Evolutionary conservation across 176 grass and related monocot species (phyloP).

Genomic region (Ensete glaucum): DNA sequence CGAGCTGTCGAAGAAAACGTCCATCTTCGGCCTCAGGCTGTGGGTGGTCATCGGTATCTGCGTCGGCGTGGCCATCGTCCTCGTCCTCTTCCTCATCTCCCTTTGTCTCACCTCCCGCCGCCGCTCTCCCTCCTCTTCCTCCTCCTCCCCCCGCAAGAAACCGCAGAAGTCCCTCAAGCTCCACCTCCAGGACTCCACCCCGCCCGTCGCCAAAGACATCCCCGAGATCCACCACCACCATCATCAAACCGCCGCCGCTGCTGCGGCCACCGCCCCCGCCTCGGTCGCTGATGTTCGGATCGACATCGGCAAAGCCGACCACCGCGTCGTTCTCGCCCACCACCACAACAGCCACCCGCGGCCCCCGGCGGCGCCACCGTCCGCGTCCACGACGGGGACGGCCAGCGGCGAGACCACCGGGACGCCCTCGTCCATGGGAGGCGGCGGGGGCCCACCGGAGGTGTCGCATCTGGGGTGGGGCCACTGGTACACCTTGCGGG

Average conservation of each 20-base stretch:
- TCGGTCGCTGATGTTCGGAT: conserved; percentile 35
- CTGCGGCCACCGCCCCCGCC: too few species aligned
- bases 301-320: conserved; percentile 48
- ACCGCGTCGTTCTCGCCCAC: conserved; percentile 19
- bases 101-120: conserved; percentile 16
- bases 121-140: conserved; percentile 17
- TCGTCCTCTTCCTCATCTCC: conserved; percentile 25
- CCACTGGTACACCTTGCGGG: conserved; percentile 44
- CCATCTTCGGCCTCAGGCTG: conserved; percentile 57
- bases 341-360: conserved; percentile 22
- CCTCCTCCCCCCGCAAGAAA: not conserved
- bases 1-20: conserved; percentile 55
- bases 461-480: conserved; percentile 66
- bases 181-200: conserved; percentile 27
- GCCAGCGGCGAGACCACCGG: conserved; percentile 25
- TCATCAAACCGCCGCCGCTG: conserved; percentile 19
- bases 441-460: conserved; percentile 25
- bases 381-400: conserved; percentile 22
- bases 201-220: conserved; percentile 30
- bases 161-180: conserved; percentile 39
- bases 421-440: conserved; percentile 15
- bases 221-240: conserved; percentile 29
- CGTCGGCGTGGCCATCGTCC: conserved; percentile 29
- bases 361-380: conserved; percentile 21
- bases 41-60: conserved; percentile 48